Evolutionary conservation across 192 early-diverging fungal genomes (phyloP).

Genomic region (Linnemannia zychae): DNA sequence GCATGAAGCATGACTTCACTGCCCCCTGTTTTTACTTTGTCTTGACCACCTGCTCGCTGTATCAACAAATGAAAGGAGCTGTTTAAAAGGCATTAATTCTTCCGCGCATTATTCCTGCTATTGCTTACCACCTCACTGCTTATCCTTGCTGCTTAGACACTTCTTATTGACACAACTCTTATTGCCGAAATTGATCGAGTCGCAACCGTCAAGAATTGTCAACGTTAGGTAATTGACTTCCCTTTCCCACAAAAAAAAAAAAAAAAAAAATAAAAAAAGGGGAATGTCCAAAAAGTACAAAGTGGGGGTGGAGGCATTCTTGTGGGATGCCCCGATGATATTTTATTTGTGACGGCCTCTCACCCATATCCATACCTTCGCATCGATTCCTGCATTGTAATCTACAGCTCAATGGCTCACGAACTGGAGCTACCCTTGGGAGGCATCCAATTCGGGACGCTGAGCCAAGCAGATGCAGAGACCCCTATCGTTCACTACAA

Average conservation of each 20-base stretch:
- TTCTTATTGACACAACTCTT: slow-evolving; percentile 60
- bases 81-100: neutral
- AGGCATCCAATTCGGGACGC: slow-evolving; percentile 60
- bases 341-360: neutral
- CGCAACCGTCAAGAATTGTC: slow-evolving; percentile 65
- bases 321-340: neutral
- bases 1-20: neutral
- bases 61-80: neutral
- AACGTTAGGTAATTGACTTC: slow-evolving; percentile 56
- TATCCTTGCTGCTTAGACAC: slow-evolving; percentile 18
- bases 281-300: neutral
- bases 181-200: slow-evolving; percentile 53
- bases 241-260: too few species aligned
- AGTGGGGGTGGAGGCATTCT: neutral
- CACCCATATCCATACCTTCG: neutral
- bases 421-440: slow-evolving; percentile 28
- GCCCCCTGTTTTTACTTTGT: neutral
- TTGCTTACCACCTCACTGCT: neutral
- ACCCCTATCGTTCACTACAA: slow-evolving; percentile 56
- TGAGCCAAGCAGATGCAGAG: slow-evolving; percentile 51
- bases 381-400: neutral
- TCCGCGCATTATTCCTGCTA: neutral
- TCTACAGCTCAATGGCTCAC: slow-evolving; percentile 52
- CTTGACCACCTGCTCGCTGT: neutral
- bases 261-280: too few species aligned